Percentiles rank a stretch among this genome's conserved stretches.
Conservation (phyloP, 495 filamentous ascomycete species). For the Usnea hakonensis region DNA sequence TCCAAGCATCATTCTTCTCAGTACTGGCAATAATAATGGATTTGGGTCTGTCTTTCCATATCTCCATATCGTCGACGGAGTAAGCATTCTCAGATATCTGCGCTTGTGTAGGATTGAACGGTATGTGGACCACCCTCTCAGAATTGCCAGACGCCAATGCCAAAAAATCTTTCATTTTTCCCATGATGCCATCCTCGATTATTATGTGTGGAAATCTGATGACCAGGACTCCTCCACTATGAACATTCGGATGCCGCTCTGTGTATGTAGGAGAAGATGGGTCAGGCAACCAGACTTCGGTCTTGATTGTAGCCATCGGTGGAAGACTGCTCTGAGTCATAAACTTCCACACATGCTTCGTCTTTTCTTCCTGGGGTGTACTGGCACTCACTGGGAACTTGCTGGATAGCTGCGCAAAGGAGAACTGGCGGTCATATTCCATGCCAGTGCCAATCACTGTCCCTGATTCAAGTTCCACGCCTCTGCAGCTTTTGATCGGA, state of each 20-base stretch:
- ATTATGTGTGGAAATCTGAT: constrained; percentile 40
- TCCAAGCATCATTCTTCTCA: constrained; percentile 33
- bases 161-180: neutral
- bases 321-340: constrained; percentile 73
- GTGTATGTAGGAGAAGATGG: constrained; percentile 41
- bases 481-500: constrained; percentile 80
- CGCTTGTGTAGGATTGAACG: constrained; percentile 51
- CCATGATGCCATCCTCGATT: constrained; percentile 16
- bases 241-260: constrained; percentile 38
- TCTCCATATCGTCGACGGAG: constrained; percentile 53
- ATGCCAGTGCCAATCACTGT: constrained; percentile 66
- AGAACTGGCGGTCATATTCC: constrained; percentile 77
- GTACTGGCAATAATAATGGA: constrained; percentile 48
- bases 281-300: constrained; percentile 76
- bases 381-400: constrained; percentile 39
- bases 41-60: constrained; percentile 69
- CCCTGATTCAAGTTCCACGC: constrained; percentile 62
- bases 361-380: constrained; percentile 35
- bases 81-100: constrained; percentile 50
- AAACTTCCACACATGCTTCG: constrained; percentile 60
- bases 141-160: constrained; percentile 16
- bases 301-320: constrained; percentile 60
- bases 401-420: constrained; percentile 62
- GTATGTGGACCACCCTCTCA: constrained; percentile 47
- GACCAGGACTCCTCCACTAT: constrained; percentile 47